phyloP scores from a whole-genome alignment of 805 yeast species.

The Cyberlindnera nakhonratchasimensis region DNA sequence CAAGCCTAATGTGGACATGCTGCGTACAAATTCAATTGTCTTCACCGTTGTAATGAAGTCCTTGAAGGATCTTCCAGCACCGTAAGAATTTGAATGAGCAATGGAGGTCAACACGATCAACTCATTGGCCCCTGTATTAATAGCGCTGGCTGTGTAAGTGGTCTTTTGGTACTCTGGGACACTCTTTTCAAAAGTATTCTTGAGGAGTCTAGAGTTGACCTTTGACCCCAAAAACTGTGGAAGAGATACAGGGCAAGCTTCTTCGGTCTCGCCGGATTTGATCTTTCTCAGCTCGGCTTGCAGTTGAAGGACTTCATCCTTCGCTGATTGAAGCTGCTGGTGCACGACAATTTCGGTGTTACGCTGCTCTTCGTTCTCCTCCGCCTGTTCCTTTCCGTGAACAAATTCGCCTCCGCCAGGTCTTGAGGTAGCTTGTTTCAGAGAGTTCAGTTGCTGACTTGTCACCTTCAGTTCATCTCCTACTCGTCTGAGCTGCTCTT shows the following conservation, averaged over 20 bases:
- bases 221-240: constrained; percentile 5
- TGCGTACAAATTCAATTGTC: constrained; percentile 26
- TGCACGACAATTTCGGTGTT: constrained; percentile 2
- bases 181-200: constrained; percentile 2
- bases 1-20: constrained; percentile 24
- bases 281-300: constrained; percentile 3
- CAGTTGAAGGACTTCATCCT: constrained; percentile 6
- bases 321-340: constrained; percentile 2
- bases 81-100: constrained; percentile 35
- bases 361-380: constrained; percentile 2
- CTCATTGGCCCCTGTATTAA: constrained; percentile 11
- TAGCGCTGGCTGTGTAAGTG: constrained; percentile 5
- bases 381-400: constrained; percentile 1
- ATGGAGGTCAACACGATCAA: constrained; percentile 19
- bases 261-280: neutral
- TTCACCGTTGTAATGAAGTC: constrained; percentile 34
- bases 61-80: constrained; percentile 31
- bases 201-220: constrained; percentile 10
- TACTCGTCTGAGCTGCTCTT: constrained; percentile 2
- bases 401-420: neutral
- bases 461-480: constrained; percentile 9
- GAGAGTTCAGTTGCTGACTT: constrained; percentile 5
- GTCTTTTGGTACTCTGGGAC: constrained; percentile 15
- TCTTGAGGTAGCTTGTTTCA: constrained; percentile 3
- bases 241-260: neutral